Evolutionary conservation across 352 stramenopile species (phyloP).

Genomic region (Globisporangium nunn): DNA sequence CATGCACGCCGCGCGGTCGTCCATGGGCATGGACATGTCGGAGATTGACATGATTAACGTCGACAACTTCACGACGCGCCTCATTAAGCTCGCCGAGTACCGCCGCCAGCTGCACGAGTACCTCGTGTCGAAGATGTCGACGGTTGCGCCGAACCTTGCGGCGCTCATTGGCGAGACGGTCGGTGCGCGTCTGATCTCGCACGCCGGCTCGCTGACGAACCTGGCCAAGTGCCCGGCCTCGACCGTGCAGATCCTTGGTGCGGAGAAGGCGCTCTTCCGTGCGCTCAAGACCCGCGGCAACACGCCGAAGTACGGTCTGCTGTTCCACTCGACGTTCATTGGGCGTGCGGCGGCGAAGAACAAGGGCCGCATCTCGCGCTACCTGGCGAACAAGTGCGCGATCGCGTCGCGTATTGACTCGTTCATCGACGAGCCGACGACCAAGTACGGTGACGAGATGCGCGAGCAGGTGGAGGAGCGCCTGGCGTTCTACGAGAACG

Average conservation of each 20-base stretch:
- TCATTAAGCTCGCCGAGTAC: slow-evolving; percentile 99
- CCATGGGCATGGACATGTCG: slow-evolving; percentile 99
- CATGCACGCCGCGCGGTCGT: slow-evolving; percentile 90
- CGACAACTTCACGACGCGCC: slow-evolving; percentile 96
- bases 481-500: slow-evolving; percentile 99
- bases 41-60: slow-evolving; percentile 99
- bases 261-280: slow-evolving; percentile 99
- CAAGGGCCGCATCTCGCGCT: slow-evolving; percentile 99
- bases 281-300: slow-evolving; percentile 99
- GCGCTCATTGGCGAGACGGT: slow-evolving; percentile 99
- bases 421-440: slow-evolving; percentile 95
- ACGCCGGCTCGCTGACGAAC: slow-evolving; percentile 98
- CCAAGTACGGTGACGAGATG: slow-evolving; percentile 98
- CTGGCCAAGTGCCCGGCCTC: slow-evolving; percentile 99
- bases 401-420: slow-evolving; percentile 99
- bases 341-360: slow-evolving; percentile 98
- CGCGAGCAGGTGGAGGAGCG: slow-evolving; percentile 99
- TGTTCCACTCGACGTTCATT: slow-evolving; percentile 99
- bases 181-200: slow-evolving; percentile 98
- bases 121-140: slow-evolving; percentile 96
- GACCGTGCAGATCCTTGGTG: slow-evolving; percentile 99
- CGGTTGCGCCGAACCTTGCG: slow-evolving; percentile 98
- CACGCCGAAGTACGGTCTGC: slow-evolving; percentile 99
- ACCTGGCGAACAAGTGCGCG: slow-evolving; percentile 99
- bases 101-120: slow-evolving; percentile 94